Evolutionary conservation across 345 rosid species (phyloP).

Genomic region (Lumnitzera racemosa): DNA sequence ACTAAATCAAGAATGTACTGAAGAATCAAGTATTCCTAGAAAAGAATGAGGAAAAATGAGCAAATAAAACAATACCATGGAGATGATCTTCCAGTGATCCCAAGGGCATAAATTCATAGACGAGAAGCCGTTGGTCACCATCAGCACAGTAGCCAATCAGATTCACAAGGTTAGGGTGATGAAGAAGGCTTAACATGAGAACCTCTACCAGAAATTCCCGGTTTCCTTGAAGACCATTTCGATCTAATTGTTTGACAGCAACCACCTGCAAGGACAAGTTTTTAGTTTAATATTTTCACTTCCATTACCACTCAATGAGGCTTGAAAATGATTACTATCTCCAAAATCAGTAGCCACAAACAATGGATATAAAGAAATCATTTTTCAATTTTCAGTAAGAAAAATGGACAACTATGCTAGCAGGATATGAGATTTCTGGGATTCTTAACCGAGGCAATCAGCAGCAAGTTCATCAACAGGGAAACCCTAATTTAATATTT

Average conservation of each 20-base stretch:
- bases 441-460: too few relatives aligned
- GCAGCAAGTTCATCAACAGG: too few relatives aligned
- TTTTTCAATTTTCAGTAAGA: too few relatives aligned
- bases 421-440: too few relatives aligned
- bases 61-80: constrained; percentile 50
- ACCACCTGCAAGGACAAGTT: constrained; percentile 49
- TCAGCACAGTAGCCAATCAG: constrained; percentile 99
- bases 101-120: constrained; percentile 92
- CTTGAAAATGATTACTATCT: too few relatives aligned
- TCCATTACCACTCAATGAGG: too few relatives aligned
- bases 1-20: neutral
- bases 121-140: constrained; percentile 98
- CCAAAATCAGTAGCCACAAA: too few relatives aligned
- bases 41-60: constrained; percentile 1
- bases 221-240: constrained; percentile 97
- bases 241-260: constrained; percentile 93
- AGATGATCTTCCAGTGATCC: constrained; percentile 99
- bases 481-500: neutral
- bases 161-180: constrained; percentile 91
- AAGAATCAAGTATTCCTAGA: neutral
- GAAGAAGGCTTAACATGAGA: constrained; percentile 98
- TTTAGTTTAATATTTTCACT: neutral
- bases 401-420: too few relatives aligned
- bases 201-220: constrained; percentile 97
- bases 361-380: too few relatives aligned